Percentiles rank a stretch among this genome's conserved stretches.
phyloP scores from a whole-genome alignment of 2,329 filamentous ascomycete genomes.

The Clarireedia hainanense region DNA sequence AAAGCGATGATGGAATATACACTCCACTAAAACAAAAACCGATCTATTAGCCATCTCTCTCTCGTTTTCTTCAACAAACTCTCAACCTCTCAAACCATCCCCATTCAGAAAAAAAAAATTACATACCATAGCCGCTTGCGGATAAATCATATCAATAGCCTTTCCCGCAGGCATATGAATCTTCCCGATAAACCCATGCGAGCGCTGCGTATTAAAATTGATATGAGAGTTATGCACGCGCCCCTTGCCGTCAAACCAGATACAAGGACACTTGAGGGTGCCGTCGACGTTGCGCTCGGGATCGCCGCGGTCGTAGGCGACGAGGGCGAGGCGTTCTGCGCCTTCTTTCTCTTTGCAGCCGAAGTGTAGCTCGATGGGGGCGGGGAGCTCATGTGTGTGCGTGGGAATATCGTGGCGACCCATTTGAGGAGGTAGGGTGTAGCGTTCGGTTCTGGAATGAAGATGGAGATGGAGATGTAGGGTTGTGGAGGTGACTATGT shows the following conservation, averaged over 20 bases:
- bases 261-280: not conserved
- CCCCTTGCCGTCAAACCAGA: not conserved
- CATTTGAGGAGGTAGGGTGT: too few species aligned
- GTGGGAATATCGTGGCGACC: not conserved
- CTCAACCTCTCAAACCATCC: not conserved
- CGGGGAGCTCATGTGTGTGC: not conserved
- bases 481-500: not conserved
- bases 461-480: not conserved
- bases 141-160: not conserved
- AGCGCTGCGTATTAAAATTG: not conserved
- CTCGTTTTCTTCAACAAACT: fast-evolving
- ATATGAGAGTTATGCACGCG: not conserved
- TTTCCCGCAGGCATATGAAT: not conserved
- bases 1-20: not conserved
- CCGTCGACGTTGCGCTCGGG: not conserved
- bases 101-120: not conserved
- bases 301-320: not conserved
- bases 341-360: not conserved
- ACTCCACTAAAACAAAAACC: not conserved
- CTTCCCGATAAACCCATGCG: not conserved
- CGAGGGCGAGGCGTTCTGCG: not conserved
- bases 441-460: not conserved
- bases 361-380: not conserved
- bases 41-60: not conserved
- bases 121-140: not conserved